Conservation (phyloP, 768 basidiomycete species). For the Gloeopeniophorella convolvens region DNA sequence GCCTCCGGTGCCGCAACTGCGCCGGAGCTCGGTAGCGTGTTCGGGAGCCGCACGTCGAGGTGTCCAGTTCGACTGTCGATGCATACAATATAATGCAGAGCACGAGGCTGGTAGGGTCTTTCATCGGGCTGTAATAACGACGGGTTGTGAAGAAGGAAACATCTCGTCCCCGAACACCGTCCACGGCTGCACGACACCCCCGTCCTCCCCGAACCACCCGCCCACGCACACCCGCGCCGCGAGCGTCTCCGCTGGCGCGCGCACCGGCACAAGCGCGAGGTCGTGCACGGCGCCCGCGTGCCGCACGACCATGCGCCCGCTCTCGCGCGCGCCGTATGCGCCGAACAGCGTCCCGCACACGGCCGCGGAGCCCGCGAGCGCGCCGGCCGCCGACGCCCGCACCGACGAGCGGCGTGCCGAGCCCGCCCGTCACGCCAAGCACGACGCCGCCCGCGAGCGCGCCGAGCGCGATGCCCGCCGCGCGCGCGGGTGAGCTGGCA, state of each 20-base stretch:
- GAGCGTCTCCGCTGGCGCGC: conserved; percentile 36
- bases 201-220: conserved; percentile 42
- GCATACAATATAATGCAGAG: too few species aligned
- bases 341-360: conserved; percentile 56
- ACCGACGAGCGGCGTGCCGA: conserved; percentile 53
- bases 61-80: too few species aligned
- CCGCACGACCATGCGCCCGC: conserved; percentile 41
- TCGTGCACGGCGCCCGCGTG: conserved; percentile 49
- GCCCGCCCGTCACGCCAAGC: conserved; percentile 51
- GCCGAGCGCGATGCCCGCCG: conserved; percentile 43
- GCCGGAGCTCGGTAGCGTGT: too few species aligned
- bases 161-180: too few species aligned
- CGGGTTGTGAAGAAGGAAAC: too few species aligned
- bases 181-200: too few species aligned
- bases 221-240: conserved; percentile 48
- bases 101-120: too few species aligned
- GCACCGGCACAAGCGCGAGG: conserved; percentile 44
- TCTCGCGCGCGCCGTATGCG: conserved; percentile 45
- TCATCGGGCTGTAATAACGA: too few species aligned
- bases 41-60: too few species aligned
- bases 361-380: conserved; percentile 47
- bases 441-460: conserved; percentile 51
- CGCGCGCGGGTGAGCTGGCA: conserved; percentile 37
- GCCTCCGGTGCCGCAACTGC: too few species aligned
- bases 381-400: conserved; percentile 42